Percentiles rank a stretch among this genome's conserved stretches.
Evolutionary conservation across 2,329 filamentous ascomycete species (phyloP).

Genomic region (Fusarium sp.): DNA sequence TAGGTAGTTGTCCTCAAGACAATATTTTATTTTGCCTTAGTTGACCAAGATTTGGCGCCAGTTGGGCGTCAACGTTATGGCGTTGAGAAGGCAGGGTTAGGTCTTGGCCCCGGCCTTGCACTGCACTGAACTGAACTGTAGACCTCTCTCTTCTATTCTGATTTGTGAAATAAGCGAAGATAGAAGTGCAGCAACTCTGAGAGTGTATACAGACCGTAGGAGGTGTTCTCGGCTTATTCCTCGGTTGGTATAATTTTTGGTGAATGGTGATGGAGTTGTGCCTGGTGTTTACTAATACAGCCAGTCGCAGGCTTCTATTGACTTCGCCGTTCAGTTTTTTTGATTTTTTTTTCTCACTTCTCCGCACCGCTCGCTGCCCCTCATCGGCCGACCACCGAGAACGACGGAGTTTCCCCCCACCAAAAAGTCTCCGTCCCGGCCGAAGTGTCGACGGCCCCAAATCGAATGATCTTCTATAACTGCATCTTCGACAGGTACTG

Average conservation of each 20-base stretch:
- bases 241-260: conserved; percentile 15
- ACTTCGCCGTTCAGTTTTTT: conserved; percentile 9
- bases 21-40: not conserved
- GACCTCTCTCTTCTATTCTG: not conserved
- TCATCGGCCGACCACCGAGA: conserved; percentile 30
- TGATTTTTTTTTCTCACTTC: conserved; percentile 12
- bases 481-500: not conserved
- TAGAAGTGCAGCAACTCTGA: not conserved
- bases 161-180: not conserved
- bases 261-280: conserved; percentile 31
- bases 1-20: not conserved
- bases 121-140: not conserved
- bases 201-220: not conserved
- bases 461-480: not conserved
- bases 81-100: conserved; percentile 29
- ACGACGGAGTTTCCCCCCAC: conserved; percentile 15
- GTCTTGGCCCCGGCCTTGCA: conserved; percentile 27
- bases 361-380: conserved; percentile 29
- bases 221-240: not conserved
- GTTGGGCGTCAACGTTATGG: conserved; percentile 24
- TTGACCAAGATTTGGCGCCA: not conserved
- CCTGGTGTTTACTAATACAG: conserved; percentile 30
- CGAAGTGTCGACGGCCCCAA: not conserved
- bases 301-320: conserved; percentile 17
- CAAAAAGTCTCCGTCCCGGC: conserved; percentile 5